Evolutionary conservation across 768 basidiomycete genomes (phyloP), one percentile per base, ranked within the genome.

Genomic region (Boletus vermiculosoides): DNA sequence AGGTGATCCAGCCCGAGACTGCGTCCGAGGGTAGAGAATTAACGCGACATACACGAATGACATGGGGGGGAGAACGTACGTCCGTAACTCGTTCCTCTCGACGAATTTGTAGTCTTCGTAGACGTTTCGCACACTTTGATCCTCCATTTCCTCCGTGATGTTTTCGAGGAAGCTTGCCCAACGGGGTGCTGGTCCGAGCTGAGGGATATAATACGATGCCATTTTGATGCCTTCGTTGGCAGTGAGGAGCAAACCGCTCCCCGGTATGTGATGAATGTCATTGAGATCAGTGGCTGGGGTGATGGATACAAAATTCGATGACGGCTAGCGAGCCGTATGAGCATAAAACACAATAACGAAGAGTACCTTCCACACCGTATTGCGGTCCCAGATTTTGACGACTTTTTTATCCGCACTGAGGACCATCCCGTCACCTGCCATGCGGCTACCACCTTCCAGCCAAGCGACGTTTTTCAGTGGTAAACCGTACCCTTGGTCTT

Each of bases 101-200:
- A 99, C 82, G 67, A 98, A 99, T 74, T 99, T 99, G 84, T 87
- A 98, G 76, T 98, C 97, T 71, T 95, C 89, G 71, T 98, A 99
- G 6, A 90, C 83, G 28, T 82, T 86, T 54, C 84, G 86, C 36
- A 79, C 80, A 10, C 82, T 86, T 66, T 90, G 87, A 68, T 93
- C 93, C 67, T 98, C 96, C 87, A 98, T 88, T 69, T 99, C 97
- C 72, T 99, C 97, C 0, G 97, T 98, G 68, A 99, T 90, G 65
- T 94, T 93, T 75, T 99, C 97, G 56, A 99, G 84, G 86, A 99
- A 99, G 67, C 88, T 88, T 36, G 92, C 93, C 97, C 97, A 99
- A 62, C 86, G 84, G 5, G 97, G 96, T 11, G 97, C 97, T 3
- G 95, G 94, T 0, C 97, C 97, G 13, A 99, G 84, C 66, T 96